Evolutionary conservation across 345 rosid genomes (phyloP).

Genomic region (Acer campestre): DNA sequence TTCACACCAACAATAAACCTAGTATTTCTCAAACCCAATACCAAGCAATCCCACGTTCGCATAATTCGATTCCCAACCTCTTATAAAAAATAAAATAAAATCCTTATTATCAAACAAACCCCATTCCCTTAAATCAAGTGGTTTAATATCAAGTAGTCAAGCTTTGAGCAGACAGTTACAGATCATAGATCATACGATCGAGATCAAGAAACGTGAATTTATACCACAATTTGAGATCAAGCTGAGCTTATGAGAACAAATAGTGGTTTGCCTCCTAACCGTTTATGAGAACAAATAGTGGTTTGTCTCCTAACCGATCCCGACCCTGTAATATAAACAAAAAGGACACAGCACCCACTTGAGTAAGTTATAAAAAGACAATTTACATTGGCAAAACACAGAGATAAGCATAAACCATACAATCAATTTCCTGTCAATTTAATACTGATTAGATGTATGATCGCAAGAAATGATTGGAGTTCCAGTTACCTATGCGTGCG

Average conservation of each 20-base stretch:
- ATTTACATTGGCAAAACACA: neutral
- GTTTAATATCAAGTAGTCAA: neutral
- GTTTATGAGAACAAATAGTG: slow-evolving; percentile 80
- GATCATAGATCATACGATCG: neutral
- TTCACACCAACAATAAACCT: neutral
- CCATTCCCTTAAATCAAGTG: slow-evolving; percentile 6
- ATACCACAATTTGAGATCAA: slow-evolving; percentile 19
- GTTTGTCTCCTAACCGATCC: slow-evolving; percentile 71
- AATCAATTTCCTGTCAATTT: neutral
- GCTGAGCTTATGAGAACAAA: slow-evolving; percentile 71
- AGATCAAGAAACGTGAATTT: slow-evolving; percentile 1
- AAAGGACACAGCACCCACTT: neutral
- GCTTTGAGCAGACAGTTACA: slow-evolving; percentile 24
- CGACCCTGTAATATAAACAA: slow-evolving; percentile 60
- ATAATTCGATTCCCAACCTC: neutral
- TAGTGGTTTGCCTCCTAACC: slow-evolving; percentile 70
- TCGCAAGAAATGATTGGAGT: neutral
- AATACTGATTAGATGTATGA: neutral
- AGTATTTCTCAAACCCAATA: slow-evolving; percentile 6
- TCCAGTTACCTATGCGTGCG: neutral
- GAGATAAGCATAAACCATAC: neutral
- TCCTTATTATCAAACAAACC: neutral
- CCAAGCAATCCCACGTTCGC: neutral
- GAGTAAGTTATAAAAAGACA: neutral
- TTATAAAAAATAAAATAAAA: neutral